A percentile compares a stretch with the other conserved stretches of the same genome.
Conservation (phyloP, 1,284 basidiomycete species). For the Exobasidium cylindrosporum region DNA sequence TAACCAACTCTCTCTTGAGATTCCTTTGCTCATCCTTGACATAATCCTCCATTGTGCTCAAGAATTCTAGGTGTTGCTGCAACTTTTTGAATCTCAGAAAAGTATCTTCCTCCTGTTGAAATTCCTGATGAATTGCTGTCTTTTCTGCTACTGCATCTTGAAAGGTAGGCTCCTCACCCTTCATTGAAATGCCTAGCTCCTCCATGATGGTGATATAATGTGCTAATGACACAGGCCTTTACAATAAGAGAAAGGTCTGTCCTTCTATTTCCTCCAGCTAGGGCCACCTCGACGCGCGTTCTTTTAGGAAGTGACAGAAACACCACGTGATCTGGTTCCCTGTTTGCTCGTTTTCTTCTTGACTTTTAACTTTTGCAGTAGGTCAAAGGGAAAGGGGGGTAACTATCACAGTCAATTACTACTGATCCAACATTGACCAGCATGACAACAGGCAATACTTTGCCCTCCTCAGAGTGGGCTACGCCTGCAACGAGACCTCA, state of each 20-base stretch:
- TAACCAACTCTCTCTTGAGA: constrained; percentile 92
- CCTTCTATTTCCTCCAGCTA: not conserved
- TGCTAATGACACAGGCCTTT: not conserved
- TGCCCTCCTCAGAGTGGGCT: constrained; percentile 7
- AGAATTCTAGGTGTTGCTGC: constrained; percentile 54
- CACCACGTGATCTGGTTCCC: not conserved
- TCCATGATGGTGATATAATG: constrained; percentile 33
- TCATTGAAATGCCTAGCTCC: constrained; percentile 47
- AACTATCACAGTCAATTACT: not conserved
- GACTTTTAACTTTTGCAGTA: not conserved
- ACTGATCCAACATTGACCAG: too few species aligned
- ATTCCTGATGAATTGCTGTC: constrained; percentile 39
- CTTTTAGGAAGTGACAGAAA: not conserved
- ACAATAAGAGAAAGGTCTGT: not conserved
- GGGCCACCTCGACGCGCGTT: constrained; percentile 2
- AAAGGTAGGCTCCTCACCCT: constrained; percentile 39
- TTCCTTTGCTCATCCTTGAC: constrained; percentile 99
- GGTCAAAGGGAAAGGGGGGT: not conserved
- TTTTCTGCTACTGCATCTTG: constrained; percentile 45
- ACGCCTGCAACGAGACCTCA: constrained; percentile 38
- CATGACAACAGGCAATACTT: constrained; percentile 4
- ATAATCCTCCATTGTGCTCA: constrained; percentile 64
- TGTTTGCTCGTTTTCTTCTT: constrained; percentile 2
- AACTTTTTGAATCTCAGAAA: constrained; percentile 54
- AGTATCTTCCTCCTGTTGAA: constrained; percentile 45